Evolutionary conservation across 768 basidiomycete species (phyloP).

Genomic region (Dentipellis sp.): DNA sequence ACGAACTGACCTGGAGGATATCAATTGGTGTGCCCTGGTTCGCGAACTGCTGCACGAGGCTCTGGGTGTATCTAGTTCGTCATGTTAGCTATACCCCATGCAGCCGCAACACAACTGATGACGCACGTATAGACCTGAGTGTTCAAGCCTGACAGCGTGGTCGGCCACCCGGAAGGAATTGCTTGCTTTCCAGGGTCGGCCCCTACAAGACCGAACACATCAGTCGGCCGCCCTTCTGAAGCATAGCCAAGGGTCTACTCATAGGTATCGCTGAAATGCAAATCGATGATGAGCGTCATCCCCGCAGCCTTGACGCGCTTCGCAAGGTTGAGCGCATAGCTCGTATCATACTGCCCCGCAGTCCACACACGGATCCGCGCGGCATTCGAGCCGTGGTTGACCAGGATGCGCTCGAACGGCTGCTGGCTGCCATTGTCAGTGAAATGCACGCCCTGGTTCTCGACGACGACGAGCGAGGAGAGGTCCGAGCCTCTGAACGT

Average conservation of each 20-base stretch:
- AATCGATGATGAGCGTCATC: constrained; percentile 44
- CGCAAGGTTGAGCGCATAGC: constrained; percentile 42
- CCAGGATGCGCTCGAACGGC: constrained; percentile 43
- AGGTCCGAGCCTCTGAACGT: constrained; percentile 48
- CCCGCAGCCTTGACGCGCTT: constrained; percentile 49
- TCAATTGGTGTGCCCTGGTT: constrained; percentile 45
- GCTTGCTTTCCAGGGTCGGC: constrained; percentile 56
- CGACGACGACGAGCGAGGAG: constrained; percentile 43
- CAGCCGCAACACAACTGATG: no score
- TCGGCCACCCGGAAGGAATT: constrained; percentile 51
- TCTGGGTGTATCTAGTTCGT: constrained; percentile 36
- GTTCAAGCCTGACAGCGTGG: constrained; percentile 37
- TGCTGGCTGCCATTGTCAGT: constrained; percentile 28
- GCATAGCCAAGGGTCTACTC: constrained; percentile 27
- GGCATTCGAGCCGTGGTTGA: constrained; percentile 44
- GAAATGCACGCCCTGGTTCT: constrained; percentile 37
- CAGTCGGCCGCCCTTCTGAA: constrained; percentile 9
- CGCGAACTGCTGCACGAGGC: constrained; percentile 41
- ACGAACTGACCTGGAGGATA: constrained; percentile 17
- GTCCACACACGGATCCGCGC: constrained; percentile 59
- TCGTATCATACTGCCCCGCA: constrained; percentile 45
- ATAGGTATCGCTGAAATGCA: constrained; percentile 49
- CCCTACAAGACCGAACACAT: constrained; percentile 27
- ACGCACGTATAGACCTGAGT: constrained; percentile 46
- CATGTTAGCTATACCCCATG: no score